phyloP scores from a whole-genome alignment of 2,329 filamentous ascomycete genomes.

The Diplodia seriata region DNA sequence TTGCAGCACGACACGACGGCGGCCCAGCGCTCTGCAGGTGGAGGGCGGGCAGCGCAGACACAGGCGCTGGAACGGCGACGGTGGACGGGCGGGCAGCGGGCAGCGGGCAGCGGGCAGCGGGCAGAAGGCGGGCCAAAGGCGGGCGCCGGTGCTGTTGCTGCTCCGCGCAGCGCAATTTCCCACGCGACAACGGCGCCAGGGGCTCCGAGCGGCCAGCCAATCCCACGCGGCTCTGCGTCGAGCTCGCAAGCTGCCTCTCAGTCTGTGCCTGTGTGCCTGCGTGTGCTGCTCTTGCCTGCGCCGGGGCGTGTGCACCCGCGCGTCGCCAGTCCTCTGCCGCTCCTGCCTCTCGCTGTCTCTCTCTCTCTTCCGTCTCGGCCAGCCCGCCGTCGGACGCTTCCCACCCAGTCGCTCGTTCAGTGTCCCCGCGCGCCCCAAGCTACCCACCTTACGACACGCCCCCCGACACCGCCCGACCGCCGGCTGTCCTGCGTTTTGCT shows the following conservation, averaged over 20 bases:
- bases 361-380: constrained; percentile 13
- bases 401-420: constrained; percentile 28
- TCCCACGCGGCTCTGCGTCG: constrained; percentile 4
- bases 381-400: constrained; percentile 29
- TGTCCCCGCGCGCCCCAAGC: constrained; percentile 4
- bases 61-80: background rate
- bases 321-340: constrained; percentile 14
- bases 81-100: background rate
- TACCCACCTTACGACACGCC: background rate
- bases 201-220: constrained; percentile 21
- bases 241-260: constrained; percentile 1
- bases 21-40: background rate
- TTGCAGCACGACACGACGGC: background rate
- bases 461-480: constrained; percentile 7
- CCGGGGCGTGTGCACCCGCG: background rate
- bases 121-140: background rate
- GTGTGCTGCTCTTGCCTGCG: background rate
- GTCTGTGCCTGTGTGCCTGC: background rate
- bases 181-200: constrained; percentile 23
- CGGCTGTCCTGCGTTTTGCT: constrained; percentile 3
- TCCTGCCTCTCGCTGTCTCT: constrained; percentile 21
- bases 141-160: background rate
- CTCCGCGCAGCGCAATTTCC: constrained; percentile 22
- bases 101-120: background rate
- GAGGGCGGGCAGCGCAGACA: background rate